A percentile compares a stretch with the other conserved stretches of the same genome.
These are phyloP conservation scores for Pseudocercospora macadamiae DNA, from an alignment of 2,329 filamentous ascomycete species.

Conservation along the genomic window DNA sequence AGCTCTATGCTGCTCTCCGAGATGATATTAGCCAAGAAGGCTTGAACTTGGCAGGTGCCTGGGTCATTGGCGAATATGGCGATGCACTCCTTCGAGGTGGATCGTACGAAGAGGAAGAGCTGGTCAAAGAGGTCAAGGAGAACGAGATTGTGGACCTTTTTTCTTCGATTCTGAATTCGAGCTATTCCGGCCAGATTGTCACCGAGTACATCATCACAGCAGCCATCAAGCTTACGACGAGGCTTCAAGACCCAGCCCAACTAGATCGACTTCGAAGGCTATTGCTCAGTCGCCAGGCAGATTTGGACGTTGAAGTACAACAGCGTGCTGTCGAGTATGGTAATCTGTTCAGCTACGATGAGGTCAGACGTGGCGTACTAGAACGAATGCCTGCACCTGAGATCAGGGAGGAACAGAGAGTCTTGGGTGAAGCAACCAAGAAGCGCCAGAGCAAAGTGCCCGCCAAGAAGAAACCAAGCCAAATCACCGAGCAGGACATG, in stretches of 20 bases:
- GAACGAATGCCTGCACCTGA: constrained; percentile 98
- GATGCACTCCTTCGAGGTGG: constrained; percentile 87
- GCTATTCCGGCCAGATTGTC: constrained; percentile 85
- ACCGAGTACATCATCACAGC: constrained; percentile 96
- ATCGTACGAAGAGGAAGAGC: constrained; percentile 90
- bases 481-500: constrained; percentile 88
- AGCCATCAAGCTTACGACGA: constrained; percentile 90
- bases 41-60: constrained; percentile 86
- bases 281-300: constrained; percentile 76
- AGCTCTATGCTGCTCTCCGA: constrained; percentile 85
- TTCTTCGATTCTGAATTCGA: constrained; percentile 87
- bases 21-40: constrained; percentile 98
- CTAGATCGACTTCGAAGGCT: constrained; percentile 81
- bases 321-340: constrained; percentile 94
- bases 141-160: constrained; percentile 93
- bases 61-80: constrained; percentile 97
- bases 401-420: constrained; percentile 91
- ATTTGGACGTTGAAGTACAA: constrained; percentile 92
- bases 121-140: constrained; percentile 81
- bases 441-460: constrained; percentile 55
- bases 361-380: constrained; percentile 83
- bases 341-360: constrained; percentile 89
- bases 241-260: constrained; percentile 81
- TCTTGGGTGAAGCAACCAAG: constrained; percentile 75
- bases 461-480: constrained; percentile 75